Base-by-base conservation (phyloP, 139 green algal genomes). In the Tetradesmus obliquus region DNA sequence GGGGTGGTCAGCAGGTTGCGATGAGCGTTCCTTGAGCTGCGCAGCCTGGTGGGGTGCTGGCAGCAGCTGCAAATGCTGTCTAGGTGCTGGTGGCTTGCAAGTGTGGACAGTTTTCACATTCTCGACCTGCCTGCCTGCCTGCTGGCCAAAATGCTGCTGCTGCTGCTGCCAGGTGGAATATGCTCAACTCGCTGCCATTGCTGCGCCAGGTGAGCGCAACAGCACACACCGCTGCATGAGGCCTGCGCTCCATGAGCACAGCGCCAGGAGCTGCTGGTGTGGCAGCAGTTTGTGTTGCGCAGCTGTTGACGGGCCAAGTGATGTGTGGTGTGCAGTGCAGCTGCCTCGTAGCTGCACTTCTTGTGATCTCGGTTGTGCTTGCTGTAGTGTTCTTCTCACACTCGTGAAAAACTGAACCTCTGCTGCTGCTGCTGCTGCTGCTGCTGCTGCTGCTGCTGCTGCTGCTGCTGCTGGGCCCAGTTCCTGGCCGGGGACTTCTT, bases 401-500 rank as follows among this genome's bases (percentile, higher is more conserved):
- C 32, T 45, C 32, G 32, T 45, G 32, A 45, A 45, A 45, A 0
- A 45, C 32, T 45, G 32, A 45, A 45, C 32, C 32, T 45, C 32
- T 45, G 32, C 32, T 45, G 32, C 32, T 45, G 32, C 66, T 76
- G 66, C n/a, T 19, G 2, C 66, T 3, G 15, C 66, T 5, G n/a
- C 7, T 3, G 66, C n/a, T 5, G 1, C 66, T 76, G 4, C 66
- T 76, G 66, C 2, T 19, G 8, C 66, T 84, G 79, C 45, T 84
- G 79, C 45, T 55, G 32, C 45, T 83, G 76, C 10, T 84, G 79
- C 79, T 15, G 45, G 58, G 54, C 32, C 32, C 71, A 57, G 45
- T 91, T 98, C 57, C 80, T 97, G 88, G 92, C 95, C 55, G 92
- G 82, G 51, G 60, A 91, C 12, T 82, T 96, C 3, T 98, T 96